These are phyloP conservation scores for Microthyrium microscopicum DNA, from an alignment of 2,329 filamentous ascomycete genomes.

Conservation along the genomic window DNA sequence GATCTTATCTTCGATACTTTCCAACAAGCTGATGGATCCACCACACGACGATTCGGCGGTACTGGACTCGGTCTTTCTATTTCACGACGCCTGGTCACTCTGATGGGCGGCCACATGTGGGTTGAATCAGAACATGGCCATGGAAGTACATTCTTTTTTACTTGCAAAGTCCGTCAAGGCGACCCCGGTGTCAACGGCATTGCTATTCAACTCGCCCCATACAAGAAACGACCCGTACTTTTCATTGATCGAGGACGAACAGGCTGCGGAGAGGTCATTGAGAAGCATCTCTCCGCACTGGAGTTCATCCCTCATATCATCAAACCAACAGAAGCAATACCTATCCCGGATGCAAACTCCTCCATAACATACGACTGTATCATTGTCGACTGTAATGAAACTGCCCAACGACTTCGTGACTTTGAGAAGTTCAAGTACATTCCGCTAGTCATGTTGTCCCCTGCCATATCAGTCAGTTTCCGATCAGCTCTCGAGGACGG, in stretches of 20 bases:
- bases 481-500: slow-evolving; percentile 89
- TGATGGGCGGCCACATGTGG: slow-evolving; percentile 96
- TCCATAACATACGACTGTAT: slow-evolving; percentile 77
- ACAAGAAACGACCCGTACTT: slow-evolving; percentile 78
- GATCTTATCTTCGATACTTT: slow-evolving; percentile 98
- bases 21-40: slow-evolving; percentile 94
- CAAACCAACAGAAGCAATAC: slow-evolving; percentile 53
- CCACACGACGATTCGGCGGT: slow-evolving; percentile 88
- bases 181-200: slow-evolving; percentile 63
- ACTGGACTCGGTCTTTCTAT: slow-evolving; percentile 90
- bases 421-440: slow-evolving; percentile 97
- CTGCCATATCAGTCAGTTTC: slow-evolving; percentile 75
- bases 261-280: slow-evolving; percentile 57
- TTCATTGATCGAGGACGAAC: slow-evolving; percentile 89
- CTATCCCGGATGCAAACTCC: slow-evolving; percentile 30
- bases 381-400: slow-evolving; percentile 84
- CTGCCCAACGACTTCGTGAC: slow-evolving; percentile 66
- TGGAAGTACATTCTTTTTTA: slow-evolving; percentile 93
- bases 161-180: slow-evolving; percentile 74
- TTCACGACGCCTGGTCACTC: slow-evolving; percentile 81
- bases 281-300: slow-evolving; percentile 59
- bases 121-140: slow-evolving; percentile 83
- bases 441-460: slow-evolving; percentile 81
- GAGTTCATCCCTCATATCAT: slow-evolving; percentile 72
- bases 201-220: slow-evolving; percentile 71